Evolutionary conservation across 2,329 filamentous ascomycete species (phyloP).

Genomic region (Tolypocladium ophioglossoides): DNA sequence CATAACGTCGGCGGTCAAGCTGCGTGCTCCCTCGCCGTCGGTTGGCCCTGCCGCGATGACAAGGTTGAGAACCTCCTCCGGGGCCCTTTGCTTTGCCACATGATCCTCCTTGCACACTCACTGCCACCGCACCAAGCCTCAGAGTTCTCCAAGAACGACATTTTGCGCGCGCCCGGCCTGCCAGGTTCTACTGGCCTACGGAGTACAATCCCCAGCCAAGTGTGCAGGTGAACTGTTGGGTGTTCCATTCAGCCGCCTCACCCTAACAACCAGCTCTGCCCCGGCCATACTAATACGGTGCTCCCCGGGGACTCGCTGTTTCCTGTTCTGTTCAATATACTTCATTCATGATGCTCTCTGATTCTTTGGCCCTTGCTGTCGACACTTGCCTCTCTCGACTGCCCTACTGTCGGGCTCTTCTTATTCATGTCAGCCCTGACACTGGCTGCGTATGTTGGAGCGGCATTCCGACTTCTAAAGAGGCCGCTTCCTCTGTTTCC

Average conservation of each 20-base stretch:
- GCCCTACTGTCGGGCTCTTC: background rate
- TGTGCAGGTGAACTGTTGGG: background rate
- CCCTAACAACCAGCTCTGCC: background rate
- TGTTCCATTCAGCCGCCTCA: background rate
- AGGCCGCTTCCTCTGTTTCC: no score
- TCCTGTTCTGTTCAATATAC: background rate
- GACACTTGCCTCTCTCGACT: background rate
- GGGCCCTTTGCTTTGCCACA: background rate
- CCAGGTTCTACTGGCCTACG: no score
- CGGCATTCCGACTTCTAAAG: background rate
- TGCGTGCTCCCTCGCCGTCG: background rate
- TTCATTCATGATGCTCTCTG: background rate
- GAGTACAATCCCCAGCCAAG: background rate
- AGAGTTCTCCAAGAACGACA: background rate
- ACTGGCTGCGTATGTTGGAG: background rate
- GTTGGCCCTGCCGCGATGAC: background rate
- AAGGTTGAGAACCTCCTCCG: background rate
- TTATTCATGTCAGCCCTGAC: background rate
- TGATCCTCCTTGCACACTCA: background rate
- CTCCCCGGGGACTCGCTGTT: background rate
- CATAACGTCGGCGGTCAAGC: background rate
- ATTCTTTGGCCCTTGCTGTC: background rate
- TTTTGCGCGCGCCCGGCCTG: background rate
- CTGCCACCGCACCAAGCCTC: background rate
- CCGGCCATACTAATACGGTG: background rate